Evolutionary conservation across 129 eudicot genomes (phyloP).

Genomic region (Logfia minima): DNA sequence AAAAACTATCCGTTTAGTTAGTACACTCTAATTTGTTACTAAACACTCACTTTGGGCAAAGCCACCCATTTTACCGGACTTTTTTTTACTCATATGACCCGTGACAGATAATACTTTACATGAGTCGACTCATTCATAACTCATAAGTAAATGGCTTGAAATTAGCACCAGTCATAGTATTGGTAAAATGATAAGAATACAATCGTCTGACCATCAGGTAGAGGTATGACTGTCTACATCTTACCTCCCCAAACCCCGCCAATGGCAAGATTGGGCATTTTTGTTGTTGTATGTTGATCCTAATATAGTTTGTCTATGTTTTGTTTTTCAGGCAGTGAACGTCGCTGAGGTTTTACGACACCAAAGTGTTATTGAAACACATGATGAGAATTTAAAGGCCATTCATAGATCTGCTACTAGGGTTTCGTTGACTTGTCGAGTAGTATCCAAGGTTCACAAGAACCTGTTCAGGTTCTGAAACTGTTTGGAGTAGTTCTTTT

Average conservation of each 20-base stretch:
- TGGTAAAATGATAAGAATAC: background rate
- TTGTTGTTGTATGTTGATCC: background rate
- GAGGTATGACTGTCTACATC: no score
- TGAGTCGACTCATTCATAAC: background rate
- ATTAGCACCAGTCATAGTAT: background rate
- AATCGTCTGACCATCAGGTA: background rate
- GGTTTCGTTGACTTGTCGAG: constrained; percentile 85
- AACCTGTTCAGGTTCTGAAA: constrained; percentile 59
- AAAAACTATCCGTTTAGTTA: background rate
- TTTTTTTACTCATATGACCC: background rate
- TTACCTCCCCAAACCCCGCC: no score
- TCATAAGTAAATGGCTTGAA: background rate
- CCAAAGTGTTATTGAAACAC: constrained; percentile 16
- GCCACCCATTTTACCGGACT: no score
- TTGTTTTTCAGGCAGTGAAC: constrained; percentile 62
- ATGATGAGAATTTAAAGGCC: constrained; percentile 28
- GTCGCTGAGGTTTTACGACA: constrained; percentile 24
- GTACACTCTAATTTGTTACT: no score
- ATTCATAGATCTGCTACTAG: constrained; percentile 59
- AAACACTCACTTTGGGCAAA: no score
- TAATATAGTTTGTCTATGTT: constrained; percentile 6
- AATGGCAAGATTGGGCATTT: no score
- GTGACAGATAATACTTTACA: background rate
- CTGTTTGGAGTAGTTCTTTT: background rate
- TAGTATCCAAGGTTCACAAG: constrained; percentile 65